Conservation (phyloP, 2,329 filamentous ascomycete genomes). For the Elsinoe ampelina region DNA sequence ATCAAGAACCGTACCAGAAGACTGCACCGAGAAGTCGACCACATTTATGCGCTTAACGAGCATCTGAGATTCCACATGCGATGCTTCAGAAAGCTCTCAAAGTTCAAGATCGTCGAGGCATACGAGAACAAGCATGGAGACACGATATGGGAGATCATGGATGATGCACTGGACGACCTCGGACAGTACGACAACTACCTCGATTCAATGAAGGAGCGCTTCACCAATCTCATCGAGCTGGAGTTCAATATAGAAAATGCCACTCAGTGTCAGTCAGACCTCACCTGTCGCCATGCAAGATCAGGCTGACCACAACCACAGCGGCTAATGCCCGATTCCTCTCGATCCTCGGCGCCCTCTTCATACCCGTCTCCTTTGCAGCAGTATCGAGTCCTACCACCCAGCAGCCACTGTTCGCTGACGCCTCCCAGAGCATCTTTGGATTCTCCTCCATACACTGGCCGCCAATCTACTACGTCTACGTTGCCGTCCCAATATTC, state of each 20-base stretch:
- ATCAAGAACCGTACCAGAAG: conserved; percentile 26
- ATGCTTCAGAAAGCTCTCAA: conserved; percentile 28
- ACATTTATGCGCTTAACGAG: conserved; percentile 29
- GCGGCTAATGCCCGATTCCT: conserved; percentile 28
- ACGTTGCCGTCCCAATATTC: conserved; percentile 26
- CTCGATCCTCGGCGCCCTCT: conserved; percentile 27
- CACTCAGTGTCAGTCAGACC: conserved; percentile 19
- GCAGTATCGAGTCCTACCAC: conserved; percentile 16
- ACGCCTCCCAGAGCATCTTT: conserved; percentile 21
- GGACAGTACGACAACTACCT: conserved; percentile 28
- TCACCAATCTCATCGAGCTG: conserved; percentile 31
- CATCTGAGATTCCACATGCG: conserved; percentile 28
- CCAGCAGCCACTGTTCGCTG: not conserved
- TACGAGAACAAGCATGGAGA: conserved; percentile 24
- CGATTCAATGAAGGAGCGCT: conserved; percentile 29
- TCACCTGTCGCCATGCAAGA: not conserved
- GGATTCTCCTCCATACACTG: conserved; percentile 28
- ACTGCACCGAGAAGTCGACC: conserved; percentile 28
- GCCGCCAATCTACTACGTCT: conserved; percentile 27
- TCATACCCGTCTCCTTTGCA: conserved; percentile 29
- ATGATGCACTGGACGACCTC: conserved; percentile 29
- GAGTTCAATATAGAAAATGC: conserved; percentile 32
- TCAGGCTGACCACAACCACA: not conserved
- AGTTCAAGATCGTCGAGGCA: conserved; percentile 24
- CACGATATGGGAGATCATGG: conserved; percentile 29